Base-by-base conservation (phyloP, 106 monocot species). In the Dactylorhiza incarnata region DNA sequence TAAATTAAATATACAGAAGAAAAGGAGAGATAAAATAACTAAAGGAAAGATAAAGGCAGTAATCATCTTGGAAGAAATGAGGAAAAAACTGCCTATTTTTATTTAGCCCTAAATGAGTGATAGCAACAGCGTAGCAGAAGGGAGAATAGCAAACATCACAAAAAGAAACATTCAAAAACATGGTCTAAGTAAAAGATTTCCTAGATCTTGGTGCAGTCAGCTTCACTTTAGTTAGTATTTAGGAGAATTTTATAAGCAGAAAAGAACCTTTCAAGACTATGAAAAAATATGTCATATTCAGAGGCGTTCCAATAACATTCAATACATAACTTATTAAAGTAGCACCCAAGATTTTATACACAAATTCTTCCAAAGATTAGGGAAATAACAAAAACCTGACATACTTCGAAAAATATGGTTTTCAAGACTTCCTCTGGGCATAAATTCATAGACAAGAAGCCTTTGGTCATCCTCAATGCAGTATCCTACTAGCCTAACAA, bases 331-430 rank as follows among this genome's bases (percentile, higher is more conserved):
- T 19, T n/a, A 59, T 59, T 7, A 59, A 59, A 22, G n/a, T 20
- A 7, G 58, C 8, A 9, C 22, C 58, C 17, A 67, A 75, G 78
- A 53, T 19, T 55, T 49, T 48, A 62, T 47, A 56, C 47, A 63
- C 19, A 51, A 19, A 62, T 48, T 76, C 58, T 76, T 76, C 23
- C 20, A 47, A 69, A 72, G 78, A 14, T 22, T 54, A 37, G 53
- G 29, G n/a, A 79, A 79, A 61, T 13, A 22, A 78, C 3, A 5
- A 72, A 19, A 4, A 73, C 25, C 62, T 66, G 70, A 82, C 86
- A 70, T 80, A 94, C 94, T 89, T 89, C 94, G 78, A 78, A 94
- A 94, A 76, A 94, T 87, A 86, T 94, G 94, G 48, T 95, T 95
- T 80, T 92, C 95, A 72, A 95, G 95, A 81, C 95, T 92, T 80